These are phyloP conservation scores for Candida ficus DNA, from an alignment of 805 yeast genomes.

Conservation along the genomic window DNA sequence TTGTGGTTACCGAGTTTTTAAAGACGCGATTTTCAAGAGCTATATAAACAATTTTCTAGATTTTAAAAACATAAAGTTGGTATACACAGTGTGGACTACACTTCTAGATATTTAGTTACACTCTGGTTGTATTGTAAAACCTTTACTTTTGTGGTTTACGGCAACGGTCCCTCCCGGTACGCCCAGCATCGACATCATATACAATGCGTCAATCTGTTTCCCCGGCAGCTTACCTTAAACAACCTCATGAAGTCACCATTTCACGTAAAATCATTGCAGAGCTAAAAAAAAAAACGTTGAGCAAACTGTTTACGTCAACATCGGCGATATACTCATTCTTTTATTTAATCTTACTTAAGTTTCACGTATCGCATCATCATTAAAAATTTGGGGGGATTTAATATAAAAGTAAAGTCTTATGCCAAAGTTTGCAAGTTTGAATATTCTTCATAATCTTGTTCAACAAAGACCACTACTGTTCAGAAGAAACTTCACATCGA, in stretches of 20 bases:
- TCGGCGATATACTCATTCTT: background rate
- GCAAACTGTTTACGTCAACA: constrained; percentile 1
- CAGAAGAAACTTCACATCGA: constrained; percentile 1
- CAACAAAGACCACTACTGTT: too few species aligned
- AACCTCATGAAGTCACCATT: background rate
- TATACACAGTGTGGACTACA: too few species aligned
- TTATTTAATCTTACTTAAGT: background rate
- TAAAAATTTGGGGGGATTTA: background rate
- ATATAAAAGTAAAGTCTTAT: background rate
- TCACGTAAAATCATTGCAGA: background rate
- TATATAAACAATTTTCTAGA: background rate
- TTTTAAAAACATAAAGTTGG: background rate
- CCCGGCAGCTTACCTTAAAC: background rate
- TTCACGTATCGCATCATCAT: background rate
- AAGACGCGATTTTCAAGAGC: background rate
- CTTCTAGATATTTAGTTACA: background rate
- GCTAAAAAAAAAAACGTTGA: background rate
- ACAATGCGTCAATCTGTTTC: background rate
- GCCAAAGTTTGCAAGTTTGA: background rate
- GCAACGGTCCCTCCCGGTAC: too few species aligned
- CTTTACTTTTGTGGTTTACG: background rate
- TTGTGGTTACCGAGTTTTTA: background rate
- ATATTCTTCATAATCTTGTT: background rate
- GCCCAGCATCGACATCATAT: too few species aligned
- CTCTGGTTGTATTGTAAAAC: too few species aligned